phyloP scores from a whole-genome alignment of 331 rosid species.

The Ulmus americana region DNA sequence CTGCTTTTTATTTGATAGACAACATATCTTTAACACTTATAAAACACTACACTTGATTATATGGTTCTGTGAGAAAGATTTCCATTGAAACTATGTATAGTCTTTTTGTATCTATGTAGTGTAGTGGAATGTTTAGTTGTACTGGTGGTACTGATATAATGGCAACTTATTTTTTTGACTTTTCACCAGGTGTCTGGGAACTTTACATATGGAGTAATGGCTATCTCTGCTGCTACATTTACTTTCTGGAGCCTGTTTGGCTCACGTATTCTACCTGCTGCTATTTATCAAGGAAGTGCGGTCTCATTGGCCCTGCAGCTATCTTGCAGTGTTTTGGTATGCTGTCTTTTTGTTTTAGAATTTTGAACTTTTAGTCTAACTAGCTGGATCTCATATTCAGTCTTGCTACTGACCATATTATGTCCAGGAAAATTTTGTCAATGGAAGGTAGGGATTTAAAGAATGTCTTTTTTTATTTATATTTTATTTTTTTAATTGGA shows the following conservation, averaged over 20 bases:
- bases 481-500: no score
- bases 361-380: background rate
- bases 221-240: constrained; percentile 73
- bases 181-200: constrained; percentile 80
- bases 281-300: constrained; percentile 63
- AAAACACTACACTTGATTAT: no score
- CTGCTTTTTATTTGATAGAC: no score
- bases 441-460: no score
- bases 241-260: constrained; percentile 82
- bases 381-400: constrained; percentile 6
- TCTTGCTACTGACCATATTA: background rate
- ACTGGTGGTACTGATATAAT: background rate
- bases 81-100: no score
- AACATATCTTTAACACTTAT: no score
- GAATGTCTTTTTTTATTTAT: no score
- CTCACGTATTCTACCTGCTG: constrained; percentile 55
- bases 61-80: no score
- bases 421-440: no score
- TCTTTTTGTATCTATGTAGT: constrained; percentile 3
- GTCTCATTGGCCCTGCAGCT: constrained; percentile 92
- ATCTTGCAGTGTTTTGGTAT: constrained; percentile 96
- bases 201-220: constrained; percentile 95
- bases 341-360: constrained; percentile 18
- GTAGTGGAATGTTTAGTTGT: background rate
- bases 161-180: constrained; percentile 12